Conservation (phyloP, 2,329 filamentous ascomycete species). For the Aspergillus sp. region DNA sequence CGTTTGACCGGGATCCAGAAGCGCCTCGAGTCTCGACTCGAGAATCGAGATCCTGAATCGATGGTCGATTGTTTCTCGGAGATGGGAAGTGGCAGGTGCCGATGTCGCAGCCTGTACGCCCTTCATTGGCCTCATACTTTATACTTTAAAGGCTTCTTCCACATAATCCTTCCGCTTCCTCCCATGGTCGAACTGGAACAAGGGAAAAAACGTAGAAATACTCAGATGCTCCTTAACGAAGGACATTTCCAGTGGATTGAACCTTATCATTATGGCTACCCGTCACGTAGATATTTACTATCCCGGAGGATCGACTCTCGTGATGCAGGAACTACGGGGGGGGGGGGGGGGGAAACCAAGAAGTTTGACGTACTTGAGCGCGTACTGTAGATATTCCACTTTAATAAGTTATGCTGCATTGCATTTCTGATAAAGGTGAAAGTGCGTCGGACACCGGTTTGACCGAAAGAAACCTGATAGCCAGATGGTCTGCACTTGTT, state of each 20-base stretch:
- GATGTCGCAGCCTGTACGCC: slow-evolving; percentile 3
- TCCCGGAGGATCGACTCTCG: background rate
- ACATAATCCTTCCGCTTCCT: background rate
- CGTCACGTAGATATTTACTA: background rate
- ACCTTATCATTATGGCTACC: background rate
- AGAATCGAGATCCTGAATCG: background rate
- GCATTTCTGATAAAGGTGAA: background rate
- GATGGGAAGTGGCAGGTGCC: background rate
- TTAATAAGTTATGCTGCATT: background rate
- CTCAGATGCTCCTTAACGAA: background rate
- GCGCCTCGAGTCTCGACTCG: background rate
- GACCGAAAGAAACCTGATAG: background rate
- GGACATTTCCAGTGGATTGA: background rate
- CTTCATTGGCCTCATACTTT: background rate
- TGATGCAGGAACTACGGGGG: background rate
- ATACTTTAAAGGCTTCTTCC: background rate
- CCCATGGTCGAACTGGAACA: background rate
- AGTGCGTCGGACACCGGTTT: background rate
- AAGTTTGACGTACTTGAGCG: background rate
- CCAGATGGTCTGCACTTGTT: background rate
- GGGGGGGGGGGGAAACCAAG: background rate
- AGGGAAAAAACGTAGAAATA: background rate
- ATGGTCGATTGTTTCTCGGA: background rate
- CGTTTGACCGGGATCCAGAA: background rate
- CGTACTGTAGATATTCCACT: background rate